phyloP scores from a whole-genome alignment of 371 early-diverging fungal genomes.

The Mucor indicus region DNA sequence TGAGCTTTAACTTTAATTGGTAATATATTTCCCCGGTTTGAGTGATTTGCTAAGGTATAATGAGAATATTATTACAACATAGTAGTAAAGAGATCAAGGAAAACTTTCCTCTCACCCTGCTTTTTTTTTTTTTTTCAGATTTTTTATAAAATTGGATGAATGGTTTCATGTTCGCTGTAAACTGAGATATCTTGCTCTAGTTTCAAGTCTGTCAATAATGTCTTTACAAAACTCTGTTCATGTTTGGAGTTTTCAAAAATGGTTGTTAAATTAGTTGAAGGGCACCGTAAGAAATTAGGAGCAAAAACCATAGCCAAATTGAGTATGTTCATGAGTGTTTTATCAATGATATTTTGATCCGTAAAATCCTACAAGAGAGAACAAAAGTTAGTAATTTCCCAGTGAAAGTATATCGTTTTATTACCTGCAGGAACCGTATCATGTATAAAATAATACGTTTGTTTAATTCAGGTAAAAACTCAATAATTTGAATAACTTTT shows the following conservation, averaged over 20 bases:
- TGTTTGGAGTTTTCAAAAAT: constrained; percentile 83
- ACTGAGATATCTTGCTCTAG: too few relatives aligned
- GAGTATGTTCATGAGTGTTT: constrained; percentile 84
- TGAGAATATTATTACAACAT: too few relatives aligned
- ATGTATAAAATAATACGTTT: constrained; percentile 73
- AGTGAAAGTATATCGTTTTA: too few relatives aligned
- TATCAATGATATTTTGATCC: constrained; percentile 60
- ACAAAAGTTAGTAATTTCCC: not conserved
- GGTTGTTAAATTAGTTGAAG: constrained; percentile 71
- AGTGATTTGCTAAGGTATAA: too few relatives aligned
- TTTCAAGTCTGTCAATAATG: constrained; percentile 29
- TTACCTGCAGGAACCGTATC: constrained; percentile 77
- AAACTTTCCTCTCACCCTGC: too few relatives aligned
- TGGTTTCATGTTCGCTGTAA: too few relatives aligned
- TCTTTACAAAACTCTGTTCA: constrained; percentile 50
- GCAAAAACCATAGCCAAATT: constrained; percentile 98
- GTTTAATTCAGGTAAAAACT: constrained; percentile 70
- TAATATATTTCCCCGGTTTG: too few relatives aligned
- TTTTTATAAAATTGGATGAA: too few relatives aligned
- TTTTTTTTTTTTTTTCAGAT: too few relatives aligned
- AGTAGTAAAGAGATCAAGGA: too few relatives aligned
- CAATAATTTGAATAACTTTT: constrained; percentile 61
- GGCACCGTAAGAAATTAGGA: constrained; percentile 89
- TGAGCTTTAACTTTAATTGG: too few relatives aligned
- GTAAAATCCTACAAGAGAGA: constrained; percentile 60